Evolutionary conservation across 1,284 basidiomycete genomes (phyloP).

Genomic region (Puccinia horiana): DNA sequence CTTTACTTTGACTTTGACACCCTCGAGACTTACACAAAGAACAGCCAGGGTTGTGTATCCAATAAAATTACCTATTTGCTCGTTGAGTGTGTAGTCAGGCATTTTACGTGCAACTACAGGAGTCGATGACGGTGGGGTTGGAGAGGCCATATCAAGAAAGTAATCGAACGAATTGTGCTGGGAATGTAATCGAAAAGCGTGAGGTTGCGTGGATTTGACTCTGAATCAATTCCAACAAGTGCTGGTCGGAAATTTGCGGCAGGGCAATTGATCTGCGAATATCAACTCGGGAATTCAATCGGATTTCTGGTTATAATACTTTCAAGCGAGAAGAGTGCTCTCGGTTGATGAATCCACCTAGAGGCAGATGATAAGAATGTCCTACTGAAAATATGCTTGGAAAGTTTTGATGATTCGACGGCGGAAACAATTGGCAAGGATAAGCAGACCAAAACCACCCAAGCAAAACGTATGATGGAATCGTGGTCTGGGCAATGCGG

Average conservation of each 20-base stretch:
- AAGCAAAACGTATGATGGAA: not conserved
- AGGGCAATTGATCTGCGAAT: not conserved
- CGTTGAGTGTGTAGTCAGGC: constrained; percentile 9
- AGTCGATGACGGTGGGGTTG: not conserved
- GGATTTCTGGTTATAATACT: not conserved
- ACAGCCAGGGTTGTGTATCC: constrained; percentile 23
- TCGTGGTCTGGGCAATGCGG: not conserved
- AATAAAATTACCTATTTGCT: constrained; percentile 1
- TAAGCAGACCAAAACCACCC: not conserved
- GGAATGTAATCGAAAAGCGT: not conserved
- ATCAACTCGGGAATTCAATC: not conserved
- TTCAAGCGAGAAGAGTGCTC: not conserved
- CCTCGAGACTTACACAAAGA: constrained; percentile 15
- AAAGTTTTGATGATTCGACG: not conserved
- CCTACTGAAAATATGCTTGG: not conserved
- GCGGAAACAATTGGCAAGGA: not conserved
- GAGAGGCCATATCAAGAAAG: not conserved
- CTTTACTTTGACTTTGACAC: not conserved
- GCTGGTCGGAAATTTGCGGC: not conserved
- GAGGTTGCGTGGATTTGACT: not conserved
- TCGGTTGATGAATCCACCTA: not conserved
- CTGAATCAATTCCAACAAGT: not conserved
- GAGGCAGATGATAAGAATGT: not conserved
- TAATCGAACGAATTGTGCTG: not conserved
- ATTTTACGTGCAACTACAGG: not conserved